Evolutionary conservation across 805 yeast species (phyloP).

Genomic region (Candida ficus): DNA sequence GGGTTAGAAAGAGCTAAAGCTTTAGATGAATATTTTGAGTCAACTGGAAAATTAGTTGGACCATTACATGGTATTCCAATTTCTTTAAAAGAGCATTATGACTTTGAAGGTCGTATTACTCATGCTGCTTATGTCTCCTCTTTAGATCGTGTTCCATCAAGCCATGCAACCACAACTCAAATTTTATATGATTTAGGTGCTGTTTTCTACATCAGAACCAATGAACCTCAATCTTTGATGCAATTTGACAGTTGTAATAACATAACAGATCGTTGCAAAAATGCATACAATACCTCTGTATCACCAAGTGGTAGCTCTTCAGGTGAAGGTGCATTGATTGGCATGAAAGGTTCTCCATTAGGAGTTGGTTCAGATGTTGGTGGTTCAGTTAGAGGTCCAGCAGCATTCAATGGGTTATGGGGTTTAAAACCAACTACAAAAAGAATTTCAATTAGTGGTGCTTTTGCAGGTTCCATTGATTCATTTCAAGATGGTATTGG

Average conservation of each 20-base stretch:
- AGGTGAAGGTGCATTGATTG: constrained; percentile 65
- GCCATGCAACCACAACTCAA: constrained; percentile 44
- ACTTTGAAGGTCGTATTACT: constrained; percentile 47
- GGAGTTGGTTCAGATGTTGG: constrained; percentile 73
- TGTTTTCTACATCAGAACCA: constrained; percentile 58
- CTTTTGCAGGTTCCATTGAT: constrained; percentile 10
- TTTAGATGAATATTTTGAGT: constrained; percentile 46
- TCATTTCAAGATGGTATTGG: constrained; percentile 47
- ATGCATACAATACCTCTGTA: constrained; percentile 50
- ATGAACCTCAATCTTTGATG: constrained; percentile 68
- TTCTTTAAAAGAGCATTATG: constrained; percentile 63
- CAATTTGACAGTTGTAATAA: constrained; percentile 60
- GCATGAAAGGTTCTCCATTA: constrained; percentile 52
- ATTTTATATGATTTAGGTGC: constrained; percentile 35
- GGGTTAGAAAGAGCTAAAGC: constrained; percentile 54
- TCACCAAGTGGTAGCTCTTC: constrained; percentile 73
- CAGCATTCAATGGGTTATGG: constrained; percentile 55
- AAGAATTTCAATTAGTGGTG: constrained; percentile 37
- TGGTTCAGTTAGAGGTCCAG: constrained; percentile 64
- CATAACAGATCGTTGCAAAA: constrained; percentile 54
- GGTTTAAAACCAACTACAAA: constrained; percentile 62
- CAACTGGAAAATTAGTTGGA: constrained; percentile 51
- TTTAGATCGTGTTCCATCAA: constrained; percentile 41
- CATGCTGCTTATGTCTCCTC: constrained; percentile 55
- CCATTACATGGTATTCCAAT: constrained; percentile 69